Evolutionary conservation across 805 yeast genomes (phyloP).

Genomic region (Wickerhamiella allomyrinae): DNA sequence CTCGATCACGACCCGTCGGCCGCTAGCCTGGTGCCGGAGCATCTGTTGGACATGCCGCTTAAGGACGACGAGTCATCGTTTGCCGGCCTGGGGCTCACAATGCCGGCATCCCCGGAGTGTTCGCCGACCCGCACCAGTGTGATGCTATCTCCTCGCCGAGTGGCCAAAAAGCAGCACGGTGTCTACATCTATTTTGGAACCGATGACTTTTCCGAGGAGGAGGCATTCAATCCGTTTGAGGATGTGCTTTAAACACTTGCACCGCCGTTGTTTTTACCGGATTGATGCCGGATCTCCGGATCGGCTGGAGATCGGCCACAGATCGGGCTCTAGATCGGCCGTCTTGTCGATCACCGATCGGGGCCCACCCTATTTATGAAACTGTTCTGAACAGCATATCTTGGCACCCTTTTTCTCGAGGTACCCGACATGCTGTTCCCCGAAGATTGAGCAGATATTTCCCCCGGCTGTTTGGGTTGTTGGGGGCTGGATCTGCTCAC

Average conservation of each 20-base stretch:
- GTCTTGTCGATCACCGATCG: too few species aligned
- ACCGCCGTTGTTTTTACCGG: too few species aligned
- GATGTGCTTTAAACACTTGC: not conserved
- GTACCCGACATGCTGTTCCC: too few species aligned
- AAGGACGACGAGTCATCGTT: not conserved
- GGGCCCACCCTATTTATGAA: too few species aligned
- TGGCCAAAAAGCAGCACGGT: conserved; percentile 9
- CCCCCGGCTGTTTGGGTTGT: too few species aligned
- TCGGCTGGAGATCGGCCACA: too few species aligned
- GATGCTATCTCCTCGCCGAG: not conserved
- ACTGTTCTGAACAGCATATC: too few species aligned
- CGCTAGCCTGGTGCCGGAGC: conserved; percentile 3
- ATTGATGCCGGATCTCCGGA: too few species aligned
- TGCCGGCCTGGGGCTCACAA: not conserved
- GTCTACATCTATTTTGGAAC: conserved; percentile 15
- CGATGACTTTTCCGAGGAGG: conserved; percentile 7
- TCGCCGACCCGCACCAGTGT: not conserved
- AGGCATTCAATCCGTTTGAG: conserved; percentile 15
- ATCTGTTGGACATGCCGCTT: not conserved
- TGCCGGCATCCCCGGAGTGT: not conserved
- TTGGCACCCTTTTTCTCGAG: too few species aligned
- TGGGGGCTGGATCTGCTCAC: too few species aligned
- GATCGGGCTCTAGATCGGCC: too few species aligned
- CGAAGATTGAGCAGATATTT: too few species aligned
- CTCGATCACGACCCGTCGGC: not conserved